Base-by-base conservation (phyloP, 352 stramenopile genomes). In the Phytopythium boreale region DNA sequence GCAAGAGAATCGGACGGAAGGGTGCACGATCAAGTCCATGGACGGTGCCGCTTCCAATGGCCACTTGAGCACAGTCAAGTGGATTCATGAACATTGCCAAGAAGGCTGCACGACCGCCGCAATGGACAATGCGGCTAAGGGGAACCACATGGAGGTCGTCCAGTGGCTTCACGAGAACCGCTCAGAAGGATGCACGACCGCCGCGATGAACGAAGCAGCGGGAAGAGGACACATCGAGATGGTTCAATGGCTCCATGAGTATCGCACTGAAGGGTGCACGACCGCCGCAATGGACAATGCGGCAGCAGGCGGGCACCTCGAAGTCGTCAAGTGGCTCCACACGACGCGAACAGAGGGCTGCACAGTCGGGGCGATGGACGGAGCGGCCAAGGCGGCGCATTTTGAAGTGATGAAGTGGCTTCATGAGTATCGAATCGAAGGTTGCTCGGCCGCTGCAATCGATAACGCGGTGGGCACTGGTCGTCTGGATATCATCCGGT, bases 321-420 rank as follows among this genome's bases (percentile, higher is more conserved):
- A 67, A 0, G 61, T 78, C 24, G 66, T 83, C 56, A 22, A 76
- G 59, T 83, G 63, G 43, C 67, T 83, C 1, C 66, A 80, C 36
- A 24, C 49, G 17, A 61, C 78, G 14, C 62, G 70, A 31, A 36
- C n/a, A 0, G 67, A 78, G 57, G 66, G 68, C 24, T 77, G 63
- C 36, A 71, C 63, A 6, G 59, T 66, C 17, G 20, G 11, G 2
- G 43, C 55, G 10, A 61, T 56, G 29, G 57, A 64, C 43, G n/a
- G 49, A 27, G 63, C 57, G 22, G 51, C 44, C 10, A n/a, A n/a
- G 11, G 24, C 11, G 4, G 46, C 11, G 4, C 59, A 70, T 17
- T 36, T 70, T 6, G 57, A 62, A 2, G 7, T 70, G 4, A 59
- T 75, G 4, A 52, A 64, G 24, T 75, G 61, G 50, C n/a, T 74